Evolutionary conservation across 768 basidiomycete species (phyloP).

Genomic region (Neoboletus brunneissimus): DNA sequence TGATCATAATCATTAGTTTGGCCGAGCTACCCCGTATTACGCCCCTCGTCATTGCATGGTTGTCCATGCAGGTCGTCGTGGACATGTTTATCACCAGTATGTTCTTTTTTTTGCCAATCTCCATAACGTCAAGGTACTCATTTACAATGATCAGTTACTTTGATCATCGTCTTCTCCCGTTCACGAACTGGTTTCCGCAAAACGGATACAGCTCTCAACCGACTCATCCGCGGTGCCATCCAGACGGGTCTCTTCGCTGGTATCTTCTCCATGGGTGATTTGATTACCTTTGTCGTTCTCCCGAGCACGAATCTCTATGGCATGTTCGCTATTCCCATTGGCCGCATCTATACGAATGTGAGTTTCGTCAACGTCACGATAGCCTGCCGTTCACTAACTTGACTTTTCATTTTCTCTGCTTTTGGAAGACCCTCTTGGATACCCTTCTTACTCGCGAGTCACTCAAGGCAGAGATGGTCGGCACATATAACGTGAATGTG

Average conservation of each 20-base stretch:
- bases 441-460: conserved; percentile 10
- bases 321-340: neutral
- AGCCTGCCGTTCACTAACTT: neutral
- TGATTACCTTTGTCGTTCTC: neutral
- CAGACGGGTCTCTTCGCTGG: neutral
- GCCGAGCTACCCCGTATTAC: neutral
- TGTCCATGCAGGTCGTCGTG: neutral
- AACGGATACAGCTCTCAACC: neutral
- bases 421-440: conserved; percentile 3
- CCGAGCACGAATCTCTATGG: neutral
- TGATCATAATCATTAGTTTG: neutral
- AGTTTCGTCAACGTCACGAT: neutral
- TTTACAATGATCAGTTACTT: neutral
- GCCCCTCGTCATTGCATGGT: neutral
- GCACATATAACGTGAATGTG: neutral
- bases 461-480: neutral
- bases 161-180: neutral
- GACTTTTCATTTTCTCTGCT: neutral
- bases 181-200: neutral
- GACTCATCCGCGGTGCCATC: neutral
- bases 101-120: neutral
- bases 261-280: neutral
- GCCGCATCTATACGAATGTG: conserved; percentile 1
- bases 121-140: neutral
- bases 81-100: neutral